Evolutionary conservation across 2,329 filamentous ascomycete species (phyloP), one percentile per base, ranked within the genome.

Genomic region (Emericellopsis atlantica): DNA sequence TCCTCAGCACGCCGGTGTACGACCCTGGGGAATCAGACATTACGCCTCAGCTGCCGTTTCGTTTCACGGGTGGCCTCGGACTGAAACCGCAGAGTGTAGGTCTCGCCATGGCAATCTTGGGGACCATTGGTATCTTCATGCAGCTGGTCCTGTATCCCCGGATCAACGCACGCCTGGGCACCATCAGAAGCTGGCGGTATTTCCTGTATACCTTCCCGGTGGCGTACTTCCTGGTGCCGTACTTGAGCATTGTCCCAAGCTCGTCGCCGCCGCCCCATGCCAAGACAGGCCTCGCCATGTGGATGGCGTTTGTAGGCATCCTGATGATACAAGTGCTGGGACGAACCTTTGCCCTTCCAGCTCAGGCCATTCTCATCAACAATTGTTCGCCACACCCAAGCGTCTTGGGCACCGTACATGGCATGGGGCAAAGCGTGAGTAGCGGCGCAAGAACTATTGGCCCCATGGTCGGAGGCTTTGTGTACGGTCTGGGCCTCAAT

Each of bases 1-100:
- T 89, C 57, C 69, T 89, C 36, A 85, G 84, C 1, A 83, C 81
- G 0, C 79, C 81, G 0, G 77, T 80, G 5, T 76, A 67, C 46
- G 59, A 68, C 49, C 64, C 68, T 0, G 33, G 49, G 10, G 47
- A 56, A 1, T 59, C 60, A 1, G 46, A 54, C 1, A 53, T 55
- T 24, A 49, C 56, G n/a, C 45, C 45, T 2, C 48, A 57, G 45
- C 58, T 72, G 43, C 69, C 77, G 0, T 76, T 82, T 51, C 60
- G 70, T 45, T 88, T 88, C 53, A 77, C 79, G 1, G 84, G 85
- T 23, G 86, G 86, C 2, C 67, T 92, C 0, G 83, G 83, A n/a
- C 70, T 92, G 40, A 74, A 75, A 1, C 79, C 84, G 0, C 69
- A 73, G 1, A 72, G 75, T 3, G 81, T 92, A 26, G 85, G 85